Evolutionary conservation across 441 rosid genomes (phyloP).

Genomic region (Gossypium aridum): DNA sequence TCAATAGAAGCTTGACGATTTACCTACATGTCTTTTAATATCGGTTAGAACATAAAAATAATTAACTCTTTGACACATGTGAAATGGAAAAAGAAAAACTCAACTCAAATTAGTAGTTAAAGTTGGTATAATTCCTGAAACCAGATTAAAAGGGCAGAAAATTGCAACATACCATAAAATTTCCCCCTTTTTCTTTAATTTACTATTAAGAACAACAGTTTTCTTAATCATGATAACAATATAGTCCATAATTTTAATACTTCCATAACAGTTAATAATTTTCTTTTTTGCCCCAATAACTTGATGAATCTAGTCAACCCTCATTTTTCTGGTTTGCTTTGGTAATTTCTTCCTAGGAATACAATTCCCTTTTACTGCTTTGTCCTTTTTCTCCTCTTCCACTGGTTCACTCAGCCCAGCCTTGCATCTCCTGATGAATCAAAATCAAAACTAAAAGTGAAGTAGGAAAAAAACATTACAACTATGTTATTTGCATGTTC

Average conservation of each 20-base stretch:
- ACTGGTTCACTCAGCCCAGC: conserved; percentile 16
- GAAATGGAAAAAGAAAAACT: no score
- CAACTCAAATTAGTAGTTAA: no score
- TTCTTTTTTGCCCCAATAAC: conserved; percentile 8
- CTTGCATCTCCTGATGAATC: conserved; percentile 29
- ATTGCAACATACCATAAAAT: background rate
- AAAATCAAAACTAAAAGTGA: background rate
- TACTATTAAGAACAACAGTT: background rate
- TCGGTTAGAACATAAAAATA: no score
- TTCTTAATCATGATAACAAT: background rate
- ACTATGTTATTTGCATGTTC: background rate
- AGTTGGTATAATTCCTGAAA: background rate
- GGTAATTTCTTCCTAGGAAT: conserved; percentile 47
- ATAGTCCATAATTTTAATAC: background rate
- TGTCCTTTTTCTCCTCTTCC: conserved; percentile 25
- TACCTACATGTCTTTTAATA: no score
- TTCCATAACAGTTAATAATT: background rate
- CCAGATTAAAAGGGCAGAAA: no score
- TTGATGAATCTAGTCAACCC: background rate
- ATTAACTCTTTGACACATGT: no score
- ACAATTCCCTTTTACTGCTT: conserved; percentile 40
- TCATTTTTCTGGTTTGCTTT: conserved; percentile 37
- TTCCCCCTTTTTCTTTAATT: background rate
- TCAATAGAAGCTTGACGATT: no score
- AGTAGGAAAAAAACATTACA: background rate